phyloP scores from a whole-genome alignment of 495 filamentous ascomycete species.

The Zalerion maritima region DNA sequence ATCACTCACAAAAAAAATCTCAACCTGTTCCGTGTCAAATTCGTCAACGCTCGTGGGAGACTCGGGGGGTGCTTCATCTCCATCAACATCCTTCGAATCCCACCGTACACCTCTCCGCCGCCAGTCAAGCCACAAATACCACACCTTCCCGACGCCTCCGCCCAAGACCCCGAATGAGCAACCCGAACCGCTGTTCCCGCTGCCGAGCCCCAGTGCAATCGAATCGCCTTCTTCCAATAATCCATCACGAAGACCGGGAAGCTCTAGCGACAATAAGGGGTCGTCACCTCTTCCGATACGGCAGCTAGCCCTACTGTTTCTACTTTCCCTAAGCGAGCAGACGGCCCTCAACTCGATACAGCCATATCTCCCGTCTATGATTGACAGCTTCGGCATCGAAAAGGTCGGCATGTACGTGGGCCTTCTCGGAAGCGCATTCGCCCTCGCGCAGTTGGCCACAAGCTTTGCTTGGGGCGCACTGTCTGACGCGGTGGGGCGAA shows the following conservation, averaged over 20 bases:
- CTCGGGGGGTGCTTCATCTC: no score
- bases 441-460: conserved; percentile 77
- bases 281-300: conserved; percentile 62
- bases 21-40: no score
- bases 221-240: conserved; percentile 6
- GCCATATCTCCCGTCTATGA: conserved; percentile 93
- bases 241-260: conserved; percentile 6
- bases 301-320: conserved; percentile 71
- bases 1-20: no score
- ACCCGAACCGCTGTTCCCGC: conserved; percentile 9
- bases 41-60: no score
- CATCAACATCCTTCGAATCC: no score
- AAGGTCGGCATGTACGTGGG: conserved; percentile 84
- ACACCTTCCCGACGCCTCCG: conserved; percentile 86
- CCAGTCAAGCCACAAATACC: conserved; percentile 68
- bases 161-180: conserved; percentile 48
- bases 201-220: conserved; percentile 2
- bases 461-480: conserved; percentile 93
- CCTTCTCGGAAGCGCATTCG: conserved; percentile 76
- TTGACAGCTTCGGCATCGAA: conserved; percentile 62
- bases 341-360: conserved; percentile 92
- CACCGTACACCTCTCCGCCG: no score
- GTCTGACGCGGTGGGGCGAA: conserved; percentile 78
- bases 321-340: conserved; percentile 86
- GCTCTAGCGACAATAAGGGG: conserved; percentile 12